Conservation (phyloP, 176 grass and related monocot species). For the Zea luxurians region DNA sequence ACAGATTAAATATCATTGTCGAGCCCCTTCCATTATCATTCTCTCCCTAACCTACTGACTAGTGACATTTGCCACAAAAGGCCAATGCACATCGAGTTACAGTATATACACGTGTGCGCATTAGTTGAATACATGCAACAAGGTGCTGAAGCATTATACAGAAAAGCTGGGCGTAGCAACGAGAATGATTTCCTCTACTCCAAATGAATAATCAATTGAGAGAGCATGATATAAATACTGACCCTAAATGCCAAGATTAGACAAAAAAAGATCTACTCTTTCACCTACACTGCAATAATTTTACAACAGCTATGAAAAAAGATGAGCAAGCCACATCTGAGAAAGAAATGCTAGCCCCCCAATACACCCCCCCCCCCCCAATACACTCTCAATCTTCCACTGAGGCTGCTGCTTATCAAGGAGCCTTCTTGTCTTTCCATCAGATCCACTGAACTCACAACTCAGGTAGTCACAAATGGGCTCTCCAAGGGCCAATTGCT, state of each 20-base stretch:
- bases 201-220: slow-evolving; percentile 66
- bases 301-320: slow-evolving; percentile 47
- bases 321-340: slow-evolving; percentile 30
- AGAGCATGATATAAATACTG: slow-evolving; percentile 52
- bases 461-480: slow-evolving; percentile 19
- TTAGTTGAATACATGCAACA: slow-evolving; percentile 51
- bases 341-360: slow-evolving; percentile 26
- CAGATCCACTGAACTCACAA: slow-evolving; percentile 35
- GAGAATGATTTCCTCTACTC: slow-evolving; percentile 50
- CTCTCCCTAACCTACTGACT: slow-evolving; percentile 45
- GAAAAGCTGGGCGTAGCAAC: slow-evolving; percentile 47
- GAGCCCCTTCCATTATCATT: slow-evolving; percentile 25
- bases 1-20: slow-evolving; percentile 32
- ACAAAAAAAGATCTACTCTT: slow-evolving; percentile 53
- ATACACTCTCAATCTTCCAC: slow-evolving; percentile 16
- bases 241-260: slow-evolving; percentile 54
- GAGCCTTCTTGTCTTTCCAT: slow-evolving; percentile 26
- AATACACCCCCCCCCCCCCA: not conserved
- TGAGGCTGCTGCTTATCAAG: slow-evolving; percentile 24
- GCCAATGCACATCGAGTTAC: slow-evolving; percentile 36
- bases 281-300: slow-evolving; percentile 52
- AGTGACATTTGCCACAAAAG: slow-evolving; percentile 38
- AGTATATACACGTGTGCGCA: slow-evolving; percentile 48
- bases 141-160: slow-evolving; percentile 49
- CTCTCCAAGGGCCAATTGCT: slow-evolving; percentile 35